Base-by-base conservation (phyloP, 495 filamentous ascomycete species). In the Penicillium subrubescens region DNA sequence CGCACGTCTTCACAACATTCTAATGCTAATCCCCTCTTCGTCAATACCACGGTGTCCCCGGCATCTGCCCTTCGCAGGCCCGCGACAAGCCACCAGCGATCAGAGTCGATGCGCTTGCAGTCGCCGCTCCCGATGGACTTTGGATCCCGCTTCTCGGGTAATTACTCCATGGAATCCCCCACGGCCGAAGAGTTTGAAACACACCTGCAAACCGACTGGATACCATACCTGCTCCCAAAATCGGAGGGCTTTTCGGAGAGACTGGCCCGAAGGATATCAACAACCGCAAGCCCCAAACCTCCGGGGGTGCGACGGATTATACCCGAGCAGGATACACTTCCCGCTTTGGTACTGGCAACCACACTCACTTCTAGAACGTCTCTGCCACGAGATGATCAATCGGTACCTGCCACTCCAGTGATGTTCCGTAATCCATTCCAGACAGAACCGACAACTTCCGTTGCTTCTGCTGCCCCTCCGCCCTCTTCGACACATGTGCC, bases 51-150 rank as follows among this genome's bases (percentile, higher is more conserved):
- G 51, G 85, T 86, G 50, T 80, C 87, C 19, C 82, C 86, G 64
- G 72, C 87, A 58, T 76, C 86, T 15, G 84, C 83, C 6, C 79
- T 93, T 54, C 85, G 90, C 60, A 82, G 92, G 71, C 93, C 93
- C 23, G 93, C 90, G 19, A 96, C 93, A 19, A 96, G 92, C 75
- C 89, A 96, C 77, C 93, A 96, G 75, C 83, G 92, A 62, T 89
- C 91, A 3, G 90, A 89, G 19, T 90, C 89, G 2, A 76, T 91
- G 43, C 85, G 87, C 62, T 82, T 88, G 29, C 73, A 70, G 51
- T 70, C 74, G 25, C 71, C 72, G 17, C 66, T 76, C 21, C 68
- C 68, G 44, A 44, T 74, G n/a, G 71, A 73, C 31, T 79, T 78
- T 27, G 75, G 74, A 41, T 48, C 74, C 6, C 69, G 65, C 17